Percentiles rank a stretch among this genome's conserved stretches.
Conservation (phyloP, 345 rosid species). For the Brassica cretica region DNA sequence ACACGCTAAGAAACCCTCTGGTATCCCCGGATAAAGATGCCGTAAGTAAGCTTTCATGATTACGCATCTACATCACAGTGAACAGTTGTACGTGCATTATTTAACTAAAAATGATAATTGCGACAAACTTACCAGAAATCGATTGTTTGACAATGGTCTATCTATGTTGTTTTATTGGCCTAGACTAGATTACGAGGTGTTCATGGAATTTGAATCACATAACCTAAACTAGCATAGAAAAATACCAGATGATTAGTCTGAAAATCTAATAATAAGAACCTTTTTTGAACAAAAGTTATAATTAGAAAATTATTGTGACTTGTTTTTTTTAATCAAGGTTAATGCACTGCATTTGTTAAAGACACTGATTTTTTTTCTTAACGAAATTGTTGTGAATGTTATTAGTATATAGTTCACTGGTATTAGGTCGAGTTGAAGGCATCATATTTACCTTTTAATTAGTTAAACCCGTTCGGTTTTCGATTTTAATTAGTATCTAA, state of each 20-base stretch:
- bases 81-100: not conserved
- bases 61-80: constrained; percentile 30
- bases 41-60: constrained; percentile 28
- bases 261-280: not conserved
- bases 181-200: not conserved
- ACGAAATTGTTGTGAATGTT: not conserved
- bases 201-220: not conserved
- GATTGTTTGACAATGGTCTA: not conserved
- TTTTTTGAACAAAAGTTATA: not conserved
- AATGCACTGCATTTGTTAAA: not conserved
- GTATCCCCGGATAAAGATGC: too few relatives aligned
- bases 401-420: not conserved
- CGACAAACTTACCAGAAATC: not conserved
- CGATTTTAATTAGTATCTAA: not conserved
- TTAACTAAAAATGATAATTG: not conserved
- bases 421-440: not conserved
- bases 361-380: not conserved
- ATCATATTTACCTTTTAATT: not conserved
- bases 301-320: not conserved
- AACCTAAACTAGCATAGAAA: not conserved
- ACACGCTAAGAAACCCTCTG: too few relatives aligned
- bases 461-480: not conserved
- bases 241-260: not conserved
- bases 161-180: not conserved
- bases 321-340: not conserved